Evolutionary conservation across 2,329 filamentous ascomycete genomes (phyloP).

Genomic region (Neoascochyta sp.): DNA sequence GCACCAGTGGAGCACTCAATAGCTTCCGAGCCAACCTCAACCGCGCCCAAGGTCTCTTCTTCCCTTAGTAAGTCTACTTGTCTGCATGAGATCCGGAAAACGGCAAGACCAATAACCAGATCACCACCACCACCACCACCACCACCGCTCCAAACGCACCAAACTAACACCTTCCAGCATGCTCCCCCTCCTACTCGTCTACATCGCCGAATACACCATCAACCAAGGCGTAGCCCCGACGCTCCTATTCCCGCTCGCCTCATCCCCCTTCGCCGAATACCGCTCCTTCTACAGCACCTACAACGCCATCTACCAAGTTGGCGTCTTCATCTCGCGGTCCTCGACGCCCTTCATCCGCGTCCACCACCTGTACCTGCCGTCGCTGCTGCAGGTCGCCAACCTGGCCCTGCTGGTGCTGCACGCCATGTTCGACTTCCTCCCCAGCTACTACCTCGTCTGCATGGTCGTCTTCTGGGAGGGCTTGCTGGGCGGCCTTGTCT

Average conservation of each 20-base stretch:
- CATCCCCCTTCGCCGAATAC: conserved; percentile 74
- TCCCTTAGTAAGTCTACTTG: conserved; percentile 62
- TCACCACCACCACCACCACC: too few species aligned
- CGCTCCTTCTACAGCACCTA: conserved; percentile 94
- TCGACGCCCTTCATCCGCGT: conserved; percentile 84
- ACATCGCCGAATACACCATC: conserved; percentile 94
- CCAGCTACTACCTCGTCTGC: conserved; percentile 83
- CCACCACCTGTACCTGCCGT: conserved; percentile 75
- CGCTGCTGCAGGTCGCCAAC: conserved; percentile 77
- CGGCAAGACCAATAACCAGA: too few species aligned
- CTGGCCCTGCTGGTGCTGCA: conserved; percentile 70
- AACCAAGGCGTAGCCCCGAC: conserved; percentile 93
- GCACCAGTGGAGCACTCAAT: conserved; percentile 13
- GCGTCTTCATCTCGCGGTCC: conserved; percentile 90
- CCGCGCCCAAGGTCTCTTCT: conserved; percentile 67
- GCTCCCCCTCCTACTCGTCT: conserved; percentile 87
- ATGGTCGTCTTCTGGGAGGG: conserved; percentile 90
- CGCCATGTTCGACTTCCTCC: conserved; percentile 75
- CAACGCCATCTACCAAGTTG: conserved; percentile 88
- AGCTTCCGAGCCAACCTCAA: conserved; percentile 53
- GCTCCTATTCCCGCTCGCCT: conserved; percentile 73
- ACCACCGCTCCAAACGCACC: not conserved
- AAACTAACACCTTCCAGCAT: conserved; percentile 53
- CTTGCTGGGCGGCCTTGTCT: conserved; percentile 82
- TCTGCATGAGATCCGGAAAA: too few species aligned